These are phyloP conservation scores for Coemansia sp. DNA, from an alignment of 192 early-diverging fungal species.

Conservation along the genomic window DNA sequence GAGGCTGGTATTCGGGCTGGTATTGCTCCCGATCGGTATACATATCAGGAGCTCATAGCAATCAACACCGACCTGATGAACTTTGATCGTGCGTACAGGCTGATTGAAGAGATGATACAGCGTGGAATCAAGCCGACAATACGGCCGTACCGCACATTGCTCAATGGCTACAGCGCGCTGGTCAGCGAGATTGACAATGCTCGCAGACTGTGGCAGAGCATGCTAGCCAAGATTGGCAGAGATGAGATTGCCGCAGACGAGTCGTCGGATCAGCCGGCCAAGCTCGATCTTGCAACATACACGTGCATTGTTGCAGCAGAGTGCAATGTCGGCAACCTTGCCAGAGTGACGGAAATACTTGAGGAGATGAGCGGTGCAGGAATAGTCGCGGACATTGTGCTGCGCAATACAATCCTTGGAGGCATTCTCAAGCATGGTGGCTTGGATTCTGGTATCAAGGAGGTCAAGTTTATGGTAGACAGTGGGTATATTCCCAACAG, in stretches of 20 bases:
- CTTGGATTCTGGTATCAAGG: constrained; percentile 29
- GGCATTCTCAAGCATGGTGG: constrained; percentile 29
- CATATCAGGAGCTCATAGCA: constrained; percentile 48
- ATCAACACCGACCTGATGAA: constrained; percentile 34
- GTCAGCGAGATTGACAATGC: constrained; percentile 34
- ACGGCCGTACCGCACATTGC: constrained; percentile 43
- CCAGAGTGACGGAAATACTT: constrained; percentile 18
- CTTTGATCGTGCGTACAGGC: constrained; percentile 31
- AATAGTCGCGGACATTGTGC: constrained; percentile 31
- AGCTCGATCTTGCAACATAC: constrained; percentile 33
- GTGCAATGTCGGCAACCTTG: constrained; percentile 33
- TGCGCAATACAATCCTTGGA: constrained; percentile 45
- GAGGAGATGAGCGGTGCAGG: constrained; percentile 37
- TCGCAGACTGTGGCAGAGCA: constrained; percentile 37
- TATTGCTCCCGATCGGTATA: constrained; percentile 32
- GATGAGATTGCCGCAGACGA: constrained; percentile 19
- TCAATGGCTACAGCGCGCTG: constrained; percentile 40
- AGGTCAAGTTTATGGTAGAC: constrained; percentile 33
- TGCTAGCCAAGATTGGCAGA: constrained; percentile 15
- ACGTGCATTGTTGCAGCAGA: constrained; percentile 46
- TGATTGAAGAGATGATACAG: constrained; percentile 29
- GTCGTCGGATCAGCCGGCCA: constrained; percentile 2
- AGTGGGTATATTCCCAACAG: constrained; percentile 30
- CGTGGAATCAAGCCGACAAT: constrained; percentile 31
- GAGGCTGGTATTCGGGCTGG: constrained; percentile 10